These are phyloP conservation scores for Salmacisia buchloeana DNA, from an alignment of 1,284 basidiomycete genomes.

Conservation along the genomic window DNA sequence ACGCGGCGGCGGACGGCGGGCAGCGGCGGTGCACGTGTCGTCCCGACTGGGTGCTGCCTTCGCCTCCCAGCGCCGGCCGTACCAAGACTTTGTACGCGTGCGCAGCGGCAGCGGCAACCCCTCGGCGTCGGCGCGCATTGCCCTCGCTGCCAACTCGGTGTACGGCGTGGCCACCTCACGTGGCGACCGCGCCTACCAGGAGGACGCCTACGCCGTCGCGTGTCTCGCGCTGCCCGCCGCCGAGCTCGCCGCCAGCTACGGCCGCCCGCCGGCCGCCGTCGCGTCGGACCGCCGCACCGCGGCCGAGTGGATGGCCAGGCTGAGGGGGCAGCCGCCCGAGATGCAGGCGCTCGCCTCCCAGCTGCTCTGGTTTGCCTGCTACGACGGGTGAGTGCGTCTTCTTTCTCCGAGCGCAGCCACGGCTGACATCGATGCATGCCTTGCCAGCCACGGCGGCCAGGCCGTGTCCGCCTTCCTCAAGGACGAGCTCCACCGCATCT, in stretches of 20 bases:
- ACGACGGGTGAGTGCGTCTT: constrained; percentile 27
- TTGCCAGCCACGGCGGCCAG: constrained; percentile 34
- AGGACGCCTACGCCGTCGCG: constrained; percentile 41
- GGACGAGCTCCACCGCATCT: constrained; percentile 35
- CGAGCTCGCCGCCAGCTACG: constrained; percentile 28
- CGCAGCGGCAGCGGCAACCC: constrained; percentile 9
- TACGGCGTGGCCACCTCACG: constrained; percentile 22
- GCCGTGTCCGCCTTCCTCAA: constrained; percentile 36
- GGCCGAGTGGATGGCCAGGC: background rate
- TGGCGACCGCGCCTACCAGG: constrained; percentile 40
- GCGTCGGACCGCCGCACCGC: background rate
- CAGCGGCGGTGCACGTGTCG: background rate
- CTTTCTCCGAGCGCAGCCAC: background rate
- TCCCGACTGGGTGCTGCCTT: background rate
- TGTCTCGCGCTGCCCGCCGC: constrained; percentile 36
- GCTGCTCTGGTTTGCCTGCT: constrained; percentile 48
- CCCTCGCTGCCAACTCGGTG: constrained; percentile 13
- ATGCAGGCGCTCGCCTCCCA: constrained; percentile 41
- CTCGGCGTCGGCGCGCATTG: constrained; percentile 16
- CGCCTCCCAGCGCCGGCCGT: background rate
- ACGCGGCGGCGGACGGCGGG: background rate
- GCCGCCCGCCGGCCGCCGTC: background rate
- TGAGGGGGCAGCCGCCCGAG: constrained; percentile 25
- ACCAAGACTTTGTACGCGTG: background rate
- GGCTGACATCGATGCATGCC: background rate